Evolutionary conservation across 768 basidiomycete genomes (phyloP), one percentile per base, ranked within the genome.

Genomic region (Strobilomyces echinocephalus): DNA sequence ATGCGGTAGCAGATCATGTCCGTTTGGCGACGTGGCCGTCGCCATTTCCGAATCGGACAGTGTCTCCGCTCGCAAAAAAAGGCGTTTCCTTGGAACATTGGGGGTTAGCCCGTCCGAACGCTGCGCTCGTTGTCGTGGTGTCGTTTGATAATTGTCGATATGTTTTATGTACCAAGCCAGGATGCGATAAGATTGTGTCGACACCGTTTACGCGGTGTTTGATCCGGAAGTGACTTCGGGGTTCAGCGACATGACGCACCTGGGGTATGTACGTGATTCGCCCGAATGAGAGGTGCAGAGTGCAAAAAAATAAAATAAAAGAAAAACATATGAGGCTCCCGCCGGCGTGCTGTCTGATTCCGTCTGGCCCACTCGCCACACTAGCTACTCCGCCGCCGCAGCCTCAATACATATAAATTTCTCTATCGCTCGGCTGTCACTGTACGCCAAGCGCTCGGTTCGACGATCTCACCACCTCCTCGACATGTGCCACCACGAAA

Each of bases 401-500:
- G 36, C 36, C 3, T 8, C 36, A 15, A 8, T 1, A 38, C 20
- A 28, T 44, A 44, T 31, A 30, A 44, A 31, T 34, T 10, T 21
- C 33, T 30, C 34, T 14, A 26, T 36, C 30, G 6, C 33, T 24
- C 39, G 53, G 31, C 26, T 35, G 10, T 34, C 6, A 14, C 12
- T 49, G 9, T 18, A 18, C 7, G 24, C 10, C 28, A 30, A 40
- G 26, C 31, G 1, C 12, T 35, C 46, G 42, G 36, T 34, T 50
- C 40, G n/a, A 40, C 38, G 11, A 24, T 24, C 4, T 24, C 24
- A 33, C 34, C 5, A 20, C 18, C 43, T 41, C 20, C 42, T 35
- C 30, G 28, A 49, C 9, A 72, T 72, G 71, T 72, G 71, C 52
- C 68, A 65, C 47, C 72, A 72, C 62, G 71, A 73, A 66, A 51